Conservation (phyloP, 2,329 filamentous ascomycete genomes). For the Arthrobotrys conoides region DNA sequence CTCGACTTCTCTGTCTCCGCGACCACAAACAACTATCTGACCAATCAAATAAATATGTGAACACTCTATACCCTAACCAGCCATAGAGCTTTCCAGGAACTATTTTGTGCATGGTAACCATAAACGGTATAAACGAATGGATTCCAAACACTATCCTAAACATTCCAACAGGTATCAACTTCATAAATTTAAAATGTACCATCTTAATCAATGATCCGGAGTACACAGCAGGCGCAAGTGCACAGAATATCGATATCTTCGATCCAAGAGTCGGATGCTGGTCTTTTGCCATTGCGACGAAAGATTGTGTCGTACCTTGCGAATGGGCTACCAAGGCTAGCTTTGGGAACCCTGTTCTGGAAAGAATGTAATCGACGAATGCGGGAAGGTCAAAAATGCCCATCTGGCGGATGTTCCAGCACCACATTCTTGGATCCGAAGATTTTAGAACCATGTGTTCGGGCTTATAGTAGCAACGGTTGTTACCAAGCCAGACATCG, state of each 20-base stretch:
- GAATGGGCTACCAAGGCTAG: conserved; percentile 88
- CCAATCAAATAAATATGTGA: conserved; percentile 92
- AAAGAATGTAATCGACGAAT: conserved; percentile 81
- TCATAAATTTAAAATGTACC: conserved; percentile 93
- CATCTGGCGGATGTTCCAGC: conserved; percentile 96
- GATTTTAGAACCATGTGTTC: conserved; percentile 80
- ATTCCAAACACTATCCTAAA: conserved; percentile 91
- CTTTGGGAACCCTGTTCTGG: conserved; percentile 85
- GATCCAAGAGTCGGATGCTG: conserved; percentile 87
- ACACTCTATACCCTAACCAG: conserved; percentile 87
- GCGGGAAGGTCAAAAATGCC: conserved; percentile 89
- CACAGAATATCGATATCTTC: conserved; percentile 72
- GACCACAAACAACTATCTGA: conserved; percentile 85
- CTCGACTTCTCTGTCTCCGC: conserved; percentile 79
- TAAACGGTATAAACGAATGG: conserved; percentile 91
- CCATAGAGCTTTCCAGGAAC: conserved; percentile 80
- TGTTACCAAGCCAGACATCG: conserved; percentile 96
- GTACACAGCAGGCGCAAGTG: conserved; percentile 89
- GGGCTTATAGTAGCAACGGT: conserved; percentile 86
- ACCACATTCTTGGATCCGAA: conserved; percentile 91
- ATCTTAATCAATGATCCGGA: conserved; percentile 87
- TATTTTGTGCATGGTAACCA: conserved; percentile 84
- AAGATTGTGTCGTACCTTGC: conserved; percentile 89
- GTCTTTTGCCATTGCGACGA: conserved; percentile 89
- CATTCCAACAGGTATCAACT: conserved; percentile 79